Percentiles rank a stretch among this genome's conserved stretches.
phyloP scores from a whole-genome alignment of 345 rosid genomes.

The Pseudoturritis turrita region DNA sequence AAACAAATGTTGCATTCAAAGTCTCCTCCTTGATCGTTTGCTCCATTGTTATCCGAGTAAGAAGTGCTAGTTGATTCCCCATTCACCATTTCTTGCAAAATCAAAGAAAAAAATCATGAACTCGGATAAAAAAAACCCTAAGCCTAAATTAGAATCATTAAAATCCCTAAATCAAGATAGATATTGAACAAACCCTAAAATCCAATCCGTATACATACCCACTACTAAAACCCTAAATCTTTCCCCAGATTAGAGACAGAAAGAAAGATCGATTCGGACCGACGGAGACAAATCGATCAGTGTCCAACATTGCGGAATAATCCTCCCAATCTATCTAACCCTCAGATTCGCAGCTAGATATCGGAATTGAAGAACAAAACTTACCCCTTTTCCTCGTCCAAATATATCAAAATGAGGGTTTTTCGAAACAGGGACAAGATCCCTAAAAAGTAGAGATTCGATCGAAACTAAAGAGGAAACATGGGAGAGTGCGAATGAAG shows the following conservation, averaged over 20 bases:
- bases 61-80: conserved; percentile 51
- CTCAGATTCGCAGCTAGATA: neutral
- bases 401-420: neutral
- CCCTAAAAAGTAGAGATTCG: conserved; percentile 21
- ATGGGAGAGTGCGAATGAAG: neutral
- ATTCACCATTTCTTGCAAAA: conserved; percentile 41
- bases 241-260: neutral
- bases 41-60: conserved; percentile 30
- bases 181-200: neutral
- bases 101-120: neutral
- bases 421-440: neutral
- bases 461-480: conserved; percentile 15
- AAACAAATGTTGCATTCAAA: conserved; percentile 97
- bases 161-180: neutral
- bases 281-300: neutral
- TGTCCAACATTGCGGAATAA: neutral
- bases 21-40: conserved; percentile 64
- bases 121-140: neutral
- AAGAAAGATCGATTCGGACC: neutral
- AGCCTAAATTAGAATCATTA: neutral
- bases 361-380: neutral
- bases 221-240: neutral
- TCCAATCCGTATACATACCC: neutral
- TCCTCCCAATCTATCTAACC: neutral
- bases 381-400: neutral